Base-by-base conservation (phyloP, 1,284 basidiomycete genomes). In the Flammula alnicola region DNA sequence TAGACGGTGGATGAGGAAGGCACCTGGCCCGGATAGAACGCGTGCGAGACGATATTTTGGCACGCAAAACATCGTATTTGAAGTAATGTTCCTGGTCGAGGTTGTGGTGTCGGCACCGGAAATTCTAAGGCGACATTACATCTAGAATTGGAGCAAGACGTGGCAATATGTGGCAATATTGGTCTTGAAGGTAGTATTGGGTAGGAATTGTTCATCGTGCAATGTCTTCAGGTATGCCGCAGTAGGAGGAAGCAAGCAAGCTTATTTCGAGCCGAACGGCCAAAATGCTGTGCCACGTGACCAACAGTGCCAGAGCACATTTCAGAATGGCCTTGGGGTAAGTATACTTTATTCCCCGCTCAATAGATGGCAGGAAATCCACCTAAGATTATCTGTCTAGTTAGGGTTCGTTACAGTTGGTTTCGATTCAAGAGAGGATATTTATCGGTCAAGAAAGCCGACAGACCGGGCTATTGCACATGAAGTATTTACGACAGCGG, bases 111-210 rank as follows among this genome's bases (percentile, higher is more conserved):
- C 1, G 91, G 91, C 1, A 88, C 74, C 1, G 84, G 77, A 63
- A 93, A 95, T 63, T 95, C 92, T 36, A 94, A 74, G 5, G 72
- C 71, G 0, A 76, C 64, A 12, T 73, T 73, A 67, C 93, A 95
- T 54, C 74, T 64, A 2, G 75, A 63, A 60, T 87, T 90, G 33
- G 79, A 72, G 63, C 90, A 92, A 42, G 73, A 73, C 4, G 86
- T 81, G 19, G 74, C 71, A 48, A 89, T 77, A 52, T 88, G 86
- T 3, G 88, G 85, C 6, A 74, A 65, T 29, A 83, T 68, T 7
- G 81, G 83, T 49, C 87, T 77, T 31, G 88, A 90, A 11, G 74
- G 73, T 23, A 88, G 60, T 49, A 75, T 68, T 3, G 63, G 58
- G 52, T 64, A 62, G 11, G 60, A 20, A 7, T 44, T 43, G 40